Evolutionary conservation across 1,284 basidiomycete genomes (phyloP), one percentile per base, ranked within the genome.

Genomic region (Cutaneotrichosporon cavernicola): DNA sequence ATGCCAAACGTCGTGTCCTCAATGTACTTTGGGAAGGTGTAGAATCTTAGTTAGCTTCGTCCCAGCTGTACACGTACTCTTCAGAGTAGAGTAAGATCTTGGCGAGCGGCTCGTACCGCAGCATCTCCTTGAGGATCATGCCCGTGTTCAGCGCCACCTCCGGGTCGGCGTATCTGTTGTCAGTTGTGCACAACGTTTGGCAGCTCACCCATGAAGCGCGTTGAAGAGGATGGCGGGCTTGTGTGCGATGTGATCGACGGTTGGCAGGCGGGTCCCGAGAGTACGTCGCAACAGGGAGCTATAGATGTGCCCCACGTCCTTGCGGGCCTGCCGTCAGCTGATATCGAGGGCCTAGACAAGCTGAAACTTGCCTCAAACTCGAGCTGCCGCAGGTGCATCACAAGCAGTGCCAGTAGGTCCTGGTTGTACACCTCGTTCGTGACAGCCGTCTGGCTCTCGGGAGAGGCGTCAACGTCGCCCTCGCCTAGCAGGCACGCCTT

Each of bases 1-100:
- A 98, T 92, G 10, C 96, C 96, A 76, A 99, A 99, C 26, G 96
- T 97, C 4, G 95, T 96, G 59, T 90, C 90, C 82, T 99, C 97
- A 71, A 99, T 98, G 81, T 96, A 96, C 74, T 92, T 88, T 10
- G 95, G 92, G 81, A 96, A 99, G 65, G 88, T 90, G 84, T 98
- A 99, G 81, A 99, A 98, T 72, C 94, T 95, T 73, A 1, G 60
- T 69, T 16, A 71, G 66, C 46, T n/a, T 38, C 60, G 18, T 43
- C 52, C 18, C 18, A 7, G 26, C 26, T 7, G 67, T 56, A 47
- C 21, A 85, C 90, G 77, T 74, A 94, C 92, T 95, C 87, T 69
- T 98, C 93, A 10, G 92, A 95, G 77, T 97, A 87, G 36, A 99
- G 85, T 58, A 99, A 79, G 60, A 94, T 88, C 83, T 95, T 93